Conservation (phyloP, 176 grass and related monocot genomes). For the Thinopyrum elongatum region DNA sequence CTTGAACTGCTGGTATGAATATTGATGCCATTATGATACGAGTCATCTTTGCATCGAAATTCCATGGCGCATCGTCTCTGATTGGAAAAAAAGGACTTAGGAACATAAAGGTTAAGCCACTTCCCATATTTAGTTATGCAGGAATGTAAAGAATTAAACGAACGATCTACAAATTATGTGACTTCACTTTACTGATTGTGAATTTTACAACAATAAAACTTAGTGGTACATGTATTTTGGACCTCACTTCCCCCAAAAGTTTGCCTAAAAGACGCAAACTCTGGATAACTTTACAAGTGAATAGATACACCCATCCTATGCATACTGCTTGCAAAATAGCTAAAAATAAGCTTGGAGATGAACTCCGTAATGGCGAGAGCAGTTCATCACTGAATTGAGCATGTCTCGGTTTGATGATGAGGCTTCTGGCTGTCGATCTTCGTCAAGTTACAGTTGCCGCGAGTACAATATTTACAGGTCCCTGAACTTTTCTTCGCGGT, state of each 20-base stretch:
- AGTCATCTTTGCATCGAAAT: not conserved
- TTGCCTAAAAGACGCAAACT: conserved; percentile 32
- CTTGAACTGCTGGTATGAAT: not conserved
- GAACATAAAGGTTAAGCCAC: not conserved
- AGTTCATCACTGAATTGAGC: not conserved
- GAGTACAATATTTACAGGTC: conserved; percentile 43
- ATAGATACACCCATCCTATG: conserved; percentile 20
- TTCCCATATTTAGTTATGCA: not conserved
- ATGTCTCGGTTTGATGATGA: conserved; percentile 24
- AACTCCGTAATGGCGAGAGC: not conserved
- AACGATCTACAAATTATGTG: not conserved
- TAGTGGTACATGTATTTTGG: conserved; percentile 22
- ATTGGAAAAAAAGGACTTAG: not conserved
- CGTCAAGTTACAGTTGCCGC: conserved; percentile 10
- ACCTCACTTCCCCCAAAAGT: conserved; percentile 38
- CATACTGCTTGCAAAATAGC: conserved; percentile 18
- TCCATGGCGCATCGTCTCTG: not conserved
- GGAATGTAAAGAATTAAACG: not conserved
- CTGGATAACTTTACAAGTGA: conserved; percentile 12
- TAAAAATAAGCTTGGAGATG: conserved; percentile 11
- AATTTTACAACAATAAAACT: conserved; percentile 16
- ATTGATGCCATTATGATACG: not conserved
- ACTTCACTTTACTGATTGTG: conserved; percentile 12
- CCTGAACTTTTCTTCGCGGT: conserved; percentile 1
- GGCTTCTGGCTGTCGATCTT: conserved; percentile 5